phyloP scores from a whole-genome alignment of 140 eudicot genomes.

The Bidens hawaiensis region DNA sequence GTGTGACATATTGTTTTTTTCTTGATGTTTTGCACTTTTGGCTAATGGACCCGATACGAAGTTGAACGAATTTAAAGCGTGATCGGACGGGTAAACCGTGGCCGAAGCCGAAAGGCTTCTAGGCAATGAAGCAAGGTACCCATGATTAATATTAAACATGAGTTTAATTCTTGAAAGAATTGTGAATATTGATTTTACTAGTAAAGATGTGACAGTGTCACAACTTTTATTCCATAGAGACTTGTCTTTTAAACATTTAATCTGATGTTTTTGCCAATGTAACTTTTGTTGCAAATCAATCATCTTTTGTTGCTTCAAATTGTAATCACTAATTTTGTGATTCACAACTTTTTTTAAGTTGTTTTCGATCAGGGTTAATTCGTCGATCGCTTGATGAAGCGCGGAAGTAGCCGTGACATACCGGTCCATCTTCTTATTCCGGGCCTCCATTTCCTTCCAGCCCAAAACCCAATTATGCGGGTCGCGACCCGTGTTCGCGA shows the following conservation, averaged over 20 bases:
- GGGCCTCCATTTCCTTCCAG: slow-evolving; percentile 71
- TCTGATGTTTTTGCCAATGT: slow-evolving; percentile 74
- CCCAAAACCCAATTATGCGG: slow-evolving; percentile 50
- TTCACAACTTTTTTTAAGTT: slow-evolving; percentile 37
- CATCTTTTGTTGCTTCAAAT: slow-evolving; percentile 48
- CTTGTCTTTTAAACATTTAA: slow-evolving; percentile 57
- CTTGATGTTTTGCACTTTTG: slow-evolving; percentile 38
- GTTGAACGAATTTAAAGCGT: slow-evolving; percentile 23
- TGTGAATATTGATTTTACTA: slow-evolving; percentile 63
- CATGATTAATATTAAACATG: slow-evolving; percentile 57
- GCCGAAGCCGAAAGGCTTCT: slow-evolving; percentile 87
- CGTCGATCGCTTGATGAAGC: slow-evolving; percentile 66
- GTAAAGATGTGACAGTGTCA: slow-evolving; percentile 48
- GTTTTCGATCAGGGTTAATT: slow-evolving; percentile 49
- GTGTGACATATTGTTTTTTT: slow-evolving; percentile 31
- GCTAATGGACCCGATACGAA: slow-evolving; percentile 70
- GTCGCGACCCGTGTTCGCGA: slow-evolving; percentile 84
- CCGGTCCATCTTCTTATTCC: slow-evolving; percentile 57
- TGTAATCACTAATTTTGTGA: slow-evolving; percentile 24
- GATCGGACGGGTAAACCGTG: slow-evolving; percentile 69
- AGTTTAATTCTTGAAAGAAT: slow-evolving; percentile 71
- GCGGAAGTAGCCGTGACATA: slow-evolving; percentile 44
- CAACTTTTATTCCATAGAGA: slow-evolving; percentile 78
- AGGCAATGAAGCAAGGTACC: slow-evolving; percentile 41
- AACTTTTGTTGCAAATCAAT: slow-evolving; percentile 63